These are phyloP conservation scores for Elongisporangium anandrum DNA, from an alignment of 352 stramenopile genomes.

Conservation along the genomic window DNA sequence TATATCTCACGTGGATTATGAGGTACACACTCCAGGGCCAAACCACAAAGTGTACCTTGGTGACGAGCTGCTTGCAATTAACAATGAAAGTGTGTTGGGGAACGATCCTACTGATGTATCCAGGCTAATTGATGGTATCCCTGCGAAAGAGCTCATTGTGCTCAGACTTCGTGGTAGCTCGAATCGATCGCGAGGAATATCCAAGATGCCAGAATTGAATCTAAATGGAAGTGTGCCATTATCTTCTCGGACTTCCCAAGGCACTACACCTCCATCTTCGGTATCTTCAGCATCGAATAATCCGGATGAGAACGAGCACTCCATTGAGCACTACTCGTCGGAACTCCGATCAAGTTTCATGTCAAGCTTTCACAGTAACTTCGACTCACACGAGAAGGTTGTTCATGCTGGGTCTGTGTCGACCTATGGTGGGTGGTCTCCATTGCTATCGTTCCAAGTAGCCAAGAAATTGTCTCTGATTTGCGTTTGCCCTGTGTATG, in stretches of 20 bases:
- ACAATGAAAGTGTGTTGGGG: slow-evolving; percentile 39
- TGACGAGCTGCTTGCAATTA: slow-evolving; percentile 65
- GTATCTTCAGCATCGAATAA: slow-evolving; percentile 5
- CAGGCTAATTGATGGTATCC: slow-evolving; percentile 23
- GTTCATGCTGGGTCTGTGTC: slow-evolving; percentile 62
- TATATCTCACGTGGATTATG: slow-evolving; percentile 21
- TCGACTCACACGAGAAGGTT: slow-evolving; percentile 25
- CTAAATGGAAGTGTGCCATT: background rate
- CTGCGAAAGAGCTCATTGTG: slow-evolving; percentile 24
- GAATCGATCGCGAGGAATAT: slow-evolving; percentile 10
- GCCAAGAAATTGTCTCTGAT: slow-evolving; percentile 31
- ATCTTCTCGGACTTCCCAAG: background rate
- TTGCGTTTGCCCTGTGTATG: slow-evolving; percentile 71
- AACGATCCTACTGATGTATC: slow-evolving; percentile 32
- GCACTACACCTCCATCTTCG: slow-evolving; percentile 1
- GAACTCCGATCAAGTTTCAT: slow-evolving; percentile 32
- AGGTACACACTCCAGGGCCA: slow-evolving; percentile 12
- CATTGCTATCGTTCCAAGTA: slow-evolving; percentile 33
- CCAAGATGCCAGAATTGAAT: background rate
- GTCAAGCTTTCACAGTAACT: slow-evolving; percentile 25
- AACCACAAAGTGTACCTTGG: slow-evolving; percentile 14
- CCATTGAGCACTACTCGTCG: slow-evolving; percentile 21
- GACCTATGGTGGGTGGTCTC: slow-evolving; percentile 72
- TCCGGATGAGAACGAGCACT: slow-evolving; percentile 1
- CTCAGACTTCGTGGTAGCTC: slow-evolving; percentile 47